phyloP scores from a whole-genome alignment of 441 rosid species.

The Jatropha podagrica region DNA sequence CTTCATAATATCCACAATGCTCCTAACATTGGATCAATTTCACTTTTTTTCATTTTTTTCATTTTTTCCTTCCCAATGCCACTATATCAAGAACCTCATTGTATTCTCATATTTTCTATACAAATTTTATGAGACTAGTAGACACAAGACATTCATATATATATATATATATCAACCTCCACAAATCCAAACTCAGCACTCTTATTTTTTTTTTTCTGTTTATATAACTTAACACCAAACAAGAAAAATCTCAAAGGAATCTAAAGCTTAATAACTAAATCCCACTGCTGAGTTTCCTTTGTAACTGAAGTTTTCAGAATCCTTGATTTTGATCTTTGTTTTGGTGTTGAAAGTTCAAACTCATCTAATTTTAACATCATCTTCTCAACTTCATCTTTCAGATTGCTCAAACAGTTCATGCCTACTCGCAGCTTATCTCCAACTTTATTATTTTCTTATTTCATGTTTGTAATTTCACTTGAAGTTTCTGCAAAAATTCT shows the following conservation, averaged over 20 bases:
- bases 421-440: slow-evolving; percentile 53
- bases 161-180: no score
- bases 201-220: slow-evolving; percentile 17
- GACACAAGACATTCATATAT: no score
- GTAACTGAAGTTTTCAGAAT: slow-evolving; percentile 18
- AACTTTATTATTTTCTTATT: slow-evolving; percentile 77
- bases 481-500: slow-evolving; percentile 35
- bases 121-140: no score
- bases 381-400: slow-evolving; percentile 55
- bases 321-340: slow-evolving; percentile 41
- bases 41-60: no score
- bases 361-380: slow-evolving; percentile 56
- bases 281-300: no score
- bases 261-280: no score
- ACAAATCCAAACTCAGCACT: no score
- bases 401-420: slow-evolving; percentile 40
- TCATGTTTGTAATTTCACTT: slow-evolving; percentile 84
- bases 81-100: no score
- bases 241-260: slow-evolving; percentile 68
- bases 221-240: slow-evolving; percentile 81
- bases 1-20: no score
- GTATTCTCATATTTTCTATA: no score
- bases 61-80: no score
- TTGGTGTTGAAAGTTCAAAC: slow-evolving; percentile 41
- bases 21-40: no score